Evolutionary conservation across 208 protist genomes (phyloP).

Genomic region (Leishmania braziliensis): DNA sequence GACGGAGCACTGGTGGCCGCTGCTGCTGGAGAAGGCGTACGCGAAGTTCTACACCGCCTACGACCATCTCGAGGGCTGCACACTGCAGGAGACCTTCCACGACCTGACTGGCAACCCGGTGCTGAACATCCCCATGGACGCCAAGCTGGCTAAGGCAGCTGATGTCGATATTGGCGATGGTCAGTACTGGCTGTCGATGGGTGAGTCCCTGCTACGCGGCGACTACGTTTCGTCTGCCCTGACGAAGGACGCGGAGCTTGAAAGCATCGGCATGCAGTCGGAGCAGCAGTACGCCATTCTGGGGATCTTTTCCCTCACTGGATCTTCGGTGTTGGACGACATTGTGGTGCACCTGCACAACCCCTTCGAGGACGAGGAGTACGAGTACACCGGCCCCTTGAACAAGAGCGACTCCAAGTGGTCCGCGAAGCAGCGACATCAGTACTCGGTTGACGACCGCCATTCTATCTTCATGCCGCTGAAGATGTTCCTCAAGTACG

Average conservation of each 20-base stretch:
- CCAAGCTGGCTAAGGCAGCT: slow-evolving; percentile 58
- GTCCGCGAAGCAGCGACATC: slow-evolving; percentile 42
- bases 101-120: slow-evolving; percentile 85
- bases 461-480: slow-evolving; percentile 66
- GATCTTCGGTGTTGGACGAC: slow-evolving; percentile 45
- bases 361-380: slow-evolving; percentile 66
- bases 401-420: slow-evolving; percentile 55
- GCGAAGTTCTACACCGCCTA: slow-evolving; percentile 89
- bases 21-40: slow-evolving; percentile 92
- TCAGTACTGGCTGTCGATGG: slow-evolving; percentile 56
- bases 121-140: slow-evolving; percentile 65
- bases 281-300: slow-evolving; percentile 73
- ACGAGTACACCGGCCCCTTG: slow-evolving; percentile 57
- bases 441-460: slow-evolving; percentile 52
- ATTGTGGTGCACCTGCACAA: slow-evolving; percentile 72
- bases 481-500: slow-evolving; percentile 46
- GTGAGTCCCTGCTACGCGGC: slow-evolving; percentile 43
- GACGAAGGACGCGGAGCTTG: slow-evolving; percentile 36
- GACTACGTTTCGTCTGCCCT: slow-evolving; percentile 61
- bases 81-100: slow-evolving; percentile 68
- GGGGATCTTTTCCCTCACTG: slow-evolving; percentile 59
- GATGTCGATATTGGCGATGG: slow-evolving; percentile 47
- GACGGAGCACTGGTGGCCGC: slow-evolving; percentile 81
- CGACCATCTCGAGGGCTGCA: slow-evolving; percentile 77
- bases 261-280: slow-evolving; percentile 61